phyloP scores from a whole-genome alignment of 2,329 filamentous ascomycete species.

The Fusarium bactridioides region DNA sequence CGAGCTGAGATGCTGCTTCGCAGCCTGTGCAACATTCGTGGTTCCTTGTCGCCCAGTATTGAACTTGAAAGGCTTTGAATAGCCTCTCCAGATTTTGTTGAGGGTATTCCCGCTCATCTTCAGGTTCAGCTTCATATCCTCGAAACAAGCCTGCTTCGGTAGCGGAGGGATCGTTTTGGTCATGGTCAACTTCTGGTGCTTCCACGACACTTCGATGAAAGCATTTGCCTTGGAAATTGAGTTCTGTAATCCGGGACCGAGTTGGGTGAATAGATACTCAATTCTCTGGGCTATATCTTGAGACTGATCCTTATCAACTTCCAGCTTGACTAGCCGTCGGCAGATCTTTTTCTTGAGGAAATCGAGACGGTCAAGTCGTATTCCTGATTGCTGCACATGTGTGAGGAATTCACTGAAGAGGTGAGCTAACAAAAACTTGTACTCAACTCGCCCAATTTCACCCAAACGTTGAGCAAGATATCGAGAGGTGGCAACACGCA shows the following conservation, averaged over 20 bases:
- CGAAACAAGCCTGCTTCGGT: conserved; percentile 21
- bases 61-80: conserved; percentile 1
- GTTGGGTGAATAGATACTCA: conserved; percentile 25
- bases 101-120: conserved; percentile 23
- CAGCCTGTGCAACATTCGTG: conserved; percentile 25
- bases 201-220: conserved; percentile 32
- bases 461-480: conserved; percentile 52
- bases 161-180: conserved; percentile 32
- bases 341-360: conserved; percentile 40
- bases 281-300: conserved; percentile 15
- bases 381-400: conserved; percentile 39
- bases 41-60: neutral
- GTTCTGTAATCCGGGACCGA: conserved; percentile 14
- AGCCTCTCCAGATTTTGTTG: conserved; percentile 15
- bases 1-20: conserved; percentile 27
- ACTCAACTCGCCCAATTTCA: conserved; percentile 49
- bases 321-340: conserved; percentile 38
- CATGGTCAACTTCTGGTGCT: conserved; percentile 28
- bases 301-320: conserved; percentile 26
- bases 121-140: conserved; percentile 29
- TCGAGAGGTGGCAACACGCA: conserved; percentile 66
- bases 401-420: conserved; percentile 58
- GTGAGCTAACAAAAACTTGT: conserved; percentile 64
- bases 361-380: conserved; percentile 27
- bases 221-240: conserved; percentile 12